Percentiles rank a stretch among this genome's conserved stretches.
Conservation (phyloP, 345 rosid species). For the Eucalyptus brandiana region DNA sequence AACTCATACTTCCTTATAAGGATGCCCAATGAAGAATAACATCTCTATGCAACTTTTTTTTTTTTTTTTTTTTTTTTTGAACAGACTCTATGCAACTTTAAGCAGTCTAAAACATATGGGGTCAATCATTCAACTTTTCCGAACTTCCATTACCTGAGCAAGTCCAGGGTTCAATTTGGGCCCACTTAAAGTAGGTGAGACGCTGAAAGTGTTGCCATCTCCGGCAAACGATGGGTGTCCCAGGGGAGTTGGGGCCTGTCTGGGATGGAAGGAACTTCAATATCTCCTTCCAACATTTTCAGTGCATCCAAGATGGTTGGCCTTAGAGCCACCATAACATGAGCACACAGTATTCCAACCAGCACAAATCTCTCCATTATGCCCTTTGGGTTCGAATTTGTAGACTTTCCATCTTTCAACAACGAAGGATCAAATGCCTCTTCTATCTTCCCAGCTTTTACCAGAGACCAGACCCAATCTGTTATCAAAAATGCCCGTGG, state of each 20-base stretch:
- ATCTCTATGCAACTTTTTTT: background rate
- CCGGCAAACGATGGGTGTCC: slow-evolving; percentile 26
- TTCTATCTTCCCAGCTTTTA: slow-evolving; percentile 57
- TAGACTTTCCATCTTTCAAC: slow-evolving; percentile 21
- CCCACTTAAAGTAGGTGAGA: slow-evolving; percentile 38
- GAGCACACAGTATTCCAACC: slow-evolving; percentile 83
- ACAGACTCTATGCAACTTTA: background rate
- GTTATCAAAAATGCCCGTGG: slow-evolving; percentile 58
- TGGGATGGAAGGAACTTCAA: slow-evolving; percentile 67
- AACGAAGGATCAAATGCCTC: slow-evolving; percentile 49
- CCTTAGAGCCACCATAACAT: slow-evolving; percentile 87
- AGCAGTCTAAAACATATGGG: background rate
- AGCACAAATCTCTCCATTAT: slow-evolving; percentile 78
- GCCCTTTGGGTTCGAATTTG: slow-evolving; percentile 43
- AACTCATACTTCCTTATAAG: background rate
- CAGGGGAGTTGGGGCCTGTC: slow-evolving; percentile 77
- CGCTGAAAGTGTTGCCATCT: slow-evolving; percentile 23
- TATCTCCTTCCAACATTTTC: slow-evolving; percentile 88
- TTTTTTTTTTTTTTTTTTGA: too few species aligned
- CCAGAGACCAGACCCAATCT: slow-evolving; percentile 87
- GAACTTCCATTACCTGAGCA: background rate
- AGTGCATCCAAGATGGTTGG: slow-evolving; percentile 76
- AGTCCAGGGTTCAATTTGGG: slow-evolving; percentile 26
- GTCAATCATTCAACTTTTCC: background rate
- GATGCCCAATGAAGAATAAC: background rate